phyloP scores from a whole-genome alignment of 2,329 filamentous ascomycete genomes.

The Passalora sequoiae region DNA sequence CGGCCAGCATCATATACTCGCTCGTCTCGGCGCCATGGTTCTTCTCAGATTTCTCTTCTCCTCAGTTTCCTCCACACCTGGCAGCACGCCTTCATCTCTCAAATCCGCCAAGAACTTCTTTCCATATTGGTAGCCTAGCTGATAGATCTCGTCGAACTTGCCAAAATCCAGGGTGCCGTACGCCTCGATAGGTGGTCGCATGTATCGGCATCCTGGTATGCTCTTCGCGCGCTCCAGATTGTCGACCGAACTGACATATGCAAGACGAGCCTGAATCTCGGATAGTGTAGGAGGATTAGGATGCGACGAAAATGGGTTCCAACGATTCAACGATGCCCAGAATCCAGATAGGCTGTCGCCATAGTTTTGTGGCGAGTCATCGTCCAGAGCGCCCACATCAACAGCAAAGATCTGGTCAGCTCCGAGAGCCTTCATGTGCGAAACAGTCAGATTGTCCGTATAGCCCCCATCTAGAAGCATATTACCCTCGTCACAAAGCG shows the following conservation, averaged over 20 bases:
- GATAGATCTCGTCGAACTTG: constrained; percentile 96
- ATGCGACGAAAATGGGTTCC: constrained; percentile 87
- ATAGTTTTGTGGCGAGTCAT: constrained; percentile 84
- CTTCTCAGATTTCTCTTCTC: constrained; percentile 47
- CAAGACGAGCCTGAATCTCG: constrained; percentile 90
- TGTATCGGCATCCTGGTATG: constrained; percentile 86
- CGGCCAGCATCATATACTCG: constrained; percentile 38
- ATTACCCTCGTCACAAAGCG: constrained; percentile 91
- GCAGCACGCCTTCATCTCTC: constrained; percentile 71
- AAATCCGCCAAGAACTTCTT: constrained; percentile 72
- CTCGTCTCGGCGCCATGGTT: constrained; percentile 49
- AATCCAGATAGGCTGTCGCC: constrained; percentile 91
- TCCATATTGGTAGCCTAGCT: constrained; percentile 80
- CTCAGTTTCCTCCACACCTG: constrained; percentile 49
- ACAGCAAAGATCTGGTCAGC: constrained; percentile 93
- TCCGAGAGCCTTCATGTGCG: constrained; percentile 92
- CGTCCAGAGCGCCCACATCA: constrained; percentile 88
- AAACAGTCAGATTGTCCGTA: constrained; percentile 92
- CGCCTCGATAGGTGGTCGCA: constrained; percentile 87
- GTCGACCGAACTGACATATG: constrained; percentile 92
- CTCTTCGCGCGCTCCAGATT: constrained; percentile 89
- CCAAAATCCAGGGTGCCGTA: constrained; percentile 95
- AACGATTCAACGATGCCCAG: constrained; percentile 91
- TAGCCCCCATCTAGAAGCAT: constrained; percentile 97
- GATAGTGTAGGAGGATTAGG: constrained; percentile 92